A percentile compares a stretch with the other conserved stretches of the same genome.
Evolutionary conservation across 345 rosid genomes (phyloP).

Genomic region (Geranium rotundifolium): DNA sequence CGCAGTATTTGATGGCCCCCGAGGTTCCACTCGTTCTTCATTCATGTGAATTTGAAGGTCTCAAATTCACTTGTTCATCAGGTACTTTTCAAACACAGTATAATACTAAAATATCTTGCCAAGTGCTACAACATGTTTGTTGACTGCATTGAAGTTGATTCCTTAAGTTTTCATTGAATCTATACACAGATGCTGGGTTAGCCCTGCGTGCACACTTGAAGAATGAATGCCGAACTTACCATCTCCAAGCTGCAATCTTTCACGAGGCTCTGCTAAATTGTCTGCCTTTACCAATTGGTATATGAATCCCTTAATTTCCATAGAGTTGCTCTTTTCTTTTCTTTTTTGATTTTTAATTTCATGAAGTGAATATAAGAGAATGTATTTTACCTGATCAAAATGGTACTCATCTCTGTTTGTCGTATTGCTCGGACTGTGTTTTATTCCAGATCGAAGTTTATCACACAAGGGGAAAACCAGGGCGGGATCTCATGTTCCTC

Average conservation of each 20-base stretch:
- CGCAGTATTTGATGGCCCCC: conserved; percentile 74
- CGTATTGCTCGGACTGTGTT: conserved; percentile 7
- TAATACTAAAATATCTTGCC: background rate
- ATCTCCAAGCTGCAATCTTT: conserved; percentile 60
- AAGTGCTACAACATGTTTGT: background rate
- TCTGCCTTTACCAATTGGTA: conserved; percentile 38
- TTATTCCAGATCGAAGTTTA: conserved; percentile 29
- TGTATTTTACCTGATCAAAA: background rate
- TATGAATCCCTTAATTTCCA: conserved; percentile 5
- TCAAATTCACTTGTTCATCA: conserved; percentile 60
- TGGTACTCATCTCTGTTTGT: background rate
- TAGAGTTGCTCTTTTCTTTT: background rate
- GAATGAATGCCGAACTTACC: conserved; percentile 42
- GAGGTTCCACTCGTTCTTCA: conserved; percentile 76
- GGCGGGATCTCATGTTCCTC: conserved; percentile 47
- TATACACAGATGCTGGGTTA: conserved; percentile 40
- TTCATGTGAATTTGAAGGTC: conserved; percentile 63
- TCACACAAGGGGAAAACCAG: conserved; percentile 18
- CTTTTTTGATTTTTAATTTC: conserved; percentile 3
- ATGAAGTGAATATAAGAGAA: too few species aligned
- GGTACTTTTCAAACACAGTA: conserved; percentile 29
- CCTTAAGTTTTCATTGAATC: background rate
- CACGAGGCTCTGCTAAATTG: conserved; percentile 56
- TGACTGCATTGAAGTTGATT: conserved; percentile 4
- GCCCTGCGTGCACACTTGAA: conserved; percentile 52